Evolutionary conservation across 345 rosid genomes (phyloP).

Genomic region (Lepidium didymum): DNA sequence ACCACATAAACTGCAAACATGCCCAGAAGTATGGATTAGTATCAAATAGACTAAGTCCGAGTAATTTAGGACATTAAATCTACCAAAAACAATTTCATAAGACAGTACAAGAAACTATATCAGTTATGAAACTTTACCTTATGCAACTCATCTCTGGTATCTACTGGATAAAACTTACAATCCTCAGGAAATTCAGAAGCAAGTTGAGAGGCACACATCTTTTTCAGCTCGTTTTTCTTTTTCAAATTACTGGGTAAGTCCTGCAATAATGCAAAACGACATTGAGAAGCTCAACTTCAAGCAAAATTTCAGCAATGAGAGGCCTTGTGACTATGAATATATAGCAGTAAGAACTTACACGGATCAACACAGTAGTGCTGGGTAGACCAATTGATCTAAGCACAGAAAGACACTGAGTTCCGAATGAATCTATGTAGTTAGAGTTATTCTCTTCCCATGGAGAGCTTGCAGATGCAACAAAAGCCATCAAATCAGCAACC

Average conservation of each 20-base stretch:
- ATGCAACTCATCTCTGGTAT: constrained; percentile 85
- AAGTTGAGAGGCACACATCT: constrained; percentile 59
- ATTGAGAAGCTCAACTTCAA: neutral
- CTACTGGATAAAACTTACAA: constrained; percentile 78
- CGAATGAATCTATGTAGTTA: constrained; percentile 69
- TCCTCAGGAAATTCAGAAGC: constrained; percentile 80
- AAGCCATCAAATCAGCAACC: constrained; percentile 96
- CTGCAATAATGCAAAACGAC: constrained; percentile 28
- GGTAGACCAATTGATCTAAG: constrained; percentile 83
- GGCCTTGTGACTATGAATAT: neutral
- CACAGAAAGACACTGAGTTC: constrained; percentile 81
- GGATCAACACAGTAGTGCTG: constrained; percentile 73
- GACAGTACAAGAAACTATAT: neutral
- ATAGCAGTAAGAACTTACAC: constrained; percentile 47
- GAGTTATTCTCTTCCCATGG: constrained; percentile 42
- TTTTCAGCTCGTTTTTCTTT: constrained; percentile 58
- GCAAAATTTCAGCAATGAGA: neutral
- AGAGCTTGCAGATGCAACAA: constrained; percentile 73
- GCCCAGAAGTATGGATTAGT: neutral
- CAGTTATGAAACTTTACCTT: constrained; percentile 45
- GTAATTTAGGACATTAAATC: neutral
- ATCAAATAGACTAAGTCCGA: neutral
- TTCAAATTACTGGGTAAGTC: constrained; percentile 68
- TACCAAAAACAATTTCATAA: neutral
- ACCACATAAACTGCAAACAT: constrained; percentile 71